Base-by-base conservation (phyloP, 2,329 filamentous ascomycete species). In the Botryotinia globosa region DNA sequence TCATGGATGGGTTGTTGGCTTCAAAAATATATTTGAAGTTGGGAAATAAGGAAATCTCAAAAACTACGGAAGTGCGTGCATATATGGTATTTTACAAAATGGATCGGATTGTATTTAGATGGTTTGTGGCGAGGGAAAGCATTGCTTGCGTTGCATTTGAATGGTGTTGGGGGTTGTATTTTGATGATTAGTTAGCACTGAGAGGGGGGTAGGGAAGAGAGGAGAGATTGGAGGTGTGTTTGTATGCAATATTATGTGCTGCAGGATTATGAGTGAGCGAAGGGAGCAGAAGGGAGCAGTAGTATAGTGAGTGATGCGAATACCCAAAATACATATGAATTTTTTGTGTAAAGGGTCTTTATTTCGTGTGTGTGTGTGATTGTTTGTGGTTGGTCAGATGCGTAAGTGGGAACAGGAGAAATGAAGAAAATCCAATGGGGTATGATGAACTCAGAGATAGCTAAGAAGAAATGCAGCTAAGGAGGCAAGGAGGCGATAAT, bases 71-170 rank as follows among this genome's bases (percentile, higher is more conserved):
- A 29, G 18, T 22, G 61, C 29, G 39, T 64, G 61, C n/a, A 45
- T 32, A 45, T 64, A 45, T 64, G 61, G 61, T 64, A 45, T 32
- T 32, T 64, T 64, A 64, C 39, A 44, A 64, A 64, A 64, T 32
- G 61, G 61, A 14, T 37, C 39, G 32, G 34, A 5, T 64, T 44
- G 39, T 63, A 63, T 63, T 44, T 63, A 44, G 61, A 63, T 14
- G 39, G 37, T 42, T 29, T 22, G 39, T 29, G 34, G 16, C n/a
- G n/a, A 22, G n/a, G 37, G 39, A 29, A 56, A 20, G 32, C 45
- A 68, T 68, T 56, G 65, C 54, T 39, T 56, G 34, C 29, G 25
- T 22, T 68, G 8, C 32, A 56, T 51, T 66, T 51, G 14, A 0
- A 51, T 45, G 63, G 64, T 48, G 51, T 37, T 22, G 64, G n/a